Base-by-base conservation (phyloP, 140 eudicot species). In the Senecio squalidus region DNA sequence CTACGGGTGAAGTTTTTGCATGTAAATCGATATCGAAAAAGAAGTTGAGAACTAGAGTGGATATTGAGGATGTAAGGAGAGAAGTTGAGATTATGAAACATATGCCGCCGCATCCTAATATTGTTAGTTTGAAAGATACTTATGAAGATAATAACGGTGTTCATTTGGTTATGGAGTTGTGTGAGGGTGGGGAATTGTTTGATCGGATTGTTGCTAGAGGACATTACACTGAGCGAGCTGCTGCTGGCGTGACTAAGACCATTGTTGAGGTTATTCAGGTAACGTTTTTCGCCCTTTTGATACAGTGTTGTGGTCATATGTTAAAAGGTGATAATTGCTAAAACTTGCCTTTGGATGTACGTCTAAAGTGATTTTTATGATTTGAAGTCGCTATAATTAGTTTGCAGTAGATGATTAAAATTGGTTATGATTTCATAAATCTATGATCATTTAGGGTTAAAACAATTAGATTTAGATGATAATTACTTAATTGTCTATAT, bases 241-340 rank as follows among this genome's bases (percentile, higher is more conserved):
- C 99, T 17, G 99, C 99, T 4, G 75, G 64, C 14, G 88, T 93
- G 15, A 80, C 78, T 4, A 69, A 78, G 3, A 93, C 99, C 1
- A 84, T 93, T 69, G 99, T 88, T 56, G 99, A 93, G 74, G 92
- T 93, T 71, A 89, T 93, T 74, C 94, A 84, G 99, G 99, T 93
- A 64, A 71, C 5, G 24, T 18, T 36, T 10, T 22, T 62, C 3
- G 31, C 24, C 18, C 13, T 52, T 21, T 44, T 23, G 21, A 24
- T 55, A 21, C 36, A 55, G 14, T 56, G 22, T 67, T 46, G 5
- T 68, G 13, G 13, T 46, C 21, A 3, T 67, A 57, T 46, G 53
- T 18, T 46, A 24, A 23, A 8, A n/a, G 4, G 25, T 16, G 20
- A 5, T 31, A 23, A 10, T 24, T 64, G 51, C 34, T 50, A 50